A percentile compares a stretch with the other conserved stretches of the same genome.
Evolutionary conservation across 805 yeast genomes (phyloP).

Genomic region (Candida dendrica): DNA sequence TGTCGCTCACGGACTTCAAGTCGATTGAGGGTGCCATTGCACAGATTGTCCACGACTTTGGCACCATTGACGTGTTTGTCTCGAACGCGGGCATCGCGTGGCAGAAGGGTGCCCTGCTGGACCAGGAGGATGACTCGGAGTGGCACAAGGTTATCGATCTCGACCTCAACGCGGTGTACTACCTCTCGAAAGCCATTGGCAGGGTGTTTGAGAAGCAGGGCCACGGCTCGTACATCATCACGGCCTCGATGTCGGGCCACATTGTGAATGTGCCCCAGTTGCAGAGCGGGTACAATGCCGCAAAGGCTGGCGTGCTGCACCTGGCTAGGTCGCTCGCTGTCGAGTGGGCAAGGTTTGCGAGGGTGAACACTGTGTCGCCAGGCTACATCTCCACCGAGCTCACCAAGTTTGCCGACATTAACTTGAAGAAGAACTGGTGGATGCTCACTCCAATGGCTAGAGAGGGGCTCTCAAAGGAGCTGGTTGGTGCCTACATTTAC

Average conservation of each 20-base stretch:
- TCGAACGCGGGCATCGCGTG: slow-evolving; percentile 90
- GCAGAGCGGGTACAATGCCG: slow-evolving; percentile 83
- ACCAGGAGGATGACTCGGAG: slow-evolving; percentile 35
- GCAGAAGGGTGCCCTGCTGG: slow-evolving; percentile 56
- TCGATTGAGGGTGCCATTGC: slow-evolving; percentile 23
- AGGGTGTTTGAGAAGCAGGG: slow-evolving; percentile 67
- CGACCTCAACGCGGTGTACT: slow-evolving; percentile 76
- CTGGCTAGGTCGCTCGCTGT: slow-evolving; percentile 72
- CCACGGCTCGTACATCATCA: slow-evolving; percentile 70
- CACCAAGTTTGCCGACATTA: slow-evolving; percentile 39
- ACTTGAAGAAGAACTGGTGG: slow-evolving; percentile 42
- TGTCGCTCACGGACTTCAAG: slow-evolving; percentile 23
- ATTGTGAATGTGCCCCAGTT: slow-evolving; percentile 82
- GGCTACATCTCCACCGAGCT: slow-evolving; percentile 79
- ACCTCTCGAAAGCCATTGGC: slow-evolving; percentile 74
- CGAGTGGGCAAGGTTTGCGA: slow-evolving; percentile 81
- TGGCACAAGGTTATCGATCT: slow-evolving; percentile 72
- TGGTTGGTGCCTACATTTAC: slow-evolving; percentile 74
- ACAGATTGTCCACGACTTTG: slow-evolving; percentile 53
- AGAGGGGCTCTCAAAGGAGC: slow-evolving; percentile 64
- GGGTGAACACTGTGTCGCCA: slow-evolving; percentile 81
- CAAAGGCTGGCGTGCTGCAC: slow-evolving; percentile 79
- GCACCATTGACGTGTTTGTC: slow-evolving; percentile 72
- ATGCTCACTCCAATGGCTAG: slow-evolving; percentile 60
- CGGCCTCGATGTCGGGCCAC: slow-evolving; percentile 88